Evolutionary conservation across 164 flowering plant genomes (phyloP), one percentile per base, ranked within the genome.

Genomic region (Cinnamomum chago): DNA sequence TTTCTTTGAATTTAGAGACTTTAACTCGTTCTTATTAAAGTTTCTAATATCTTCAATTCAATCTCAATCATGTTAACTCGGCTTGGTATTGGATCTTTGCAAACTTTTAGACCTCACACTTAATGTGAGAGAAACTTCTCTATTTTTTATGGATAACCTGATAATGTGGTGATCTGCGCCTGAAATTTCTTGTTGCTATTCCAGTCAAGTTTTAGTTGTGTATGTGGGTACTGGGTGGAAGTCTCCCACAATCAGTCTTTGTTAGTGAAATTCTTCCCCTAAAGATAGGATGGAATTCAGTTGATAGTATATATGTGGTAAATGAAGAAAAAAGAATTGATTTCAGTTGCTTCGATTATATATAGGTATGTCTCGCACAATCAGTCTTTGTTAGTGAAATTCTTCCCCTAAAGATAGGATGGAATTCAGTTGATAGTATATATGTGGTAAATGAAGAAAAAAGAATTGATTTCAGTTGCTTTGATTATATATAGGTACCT

Each of bases 401-500:
- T n/a, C n/a, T n/a, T n/a, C n/a, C n/a, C n/a, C n/a, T n/a, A n/a
- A n/a, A n/a, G n/a, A n/a, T n/a, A n/a, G n/a, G n/a, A n/a, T n/a
- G n/a, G n/a, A n/a, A n/a, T n/a, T n/a, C n/a, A n/a, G n/a, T n/a
- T n/a, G n/a, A n/a, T n/a, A n/a, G n/a, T n/a, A n/a, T n/a, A n/a
- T n/a, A n/a, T n/a, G n/a, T n/a, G n/a, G n/a, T n/a, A n/a, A n/a
- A n/a, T n/a, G n/a, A n/a, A n/a, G n/a, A n/a, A n/a, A n/a, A n/a
- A n/a, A n/a, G n/a, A n/a, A n/a, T n/a, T n/a, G n/a, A n/a, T n/a
- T n/a, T n/a, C n/a, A n/a, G n/a, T n/a, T n/a, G n/a, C n/a, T n/a
- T n/a, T n/a, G n/a, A n/a, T n/a, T 72, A 10, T 72, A 23, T 89
- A 78, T 79, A 93, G 99, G 92, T 88, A 67, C 88, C 95, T 3